Evolutionary conservation across 2,329 filamentous ascomycete genomes (phyloP), one percentile per base, ranked within the genome.

Genomic region (Metarhizium rileyi): DNA sequence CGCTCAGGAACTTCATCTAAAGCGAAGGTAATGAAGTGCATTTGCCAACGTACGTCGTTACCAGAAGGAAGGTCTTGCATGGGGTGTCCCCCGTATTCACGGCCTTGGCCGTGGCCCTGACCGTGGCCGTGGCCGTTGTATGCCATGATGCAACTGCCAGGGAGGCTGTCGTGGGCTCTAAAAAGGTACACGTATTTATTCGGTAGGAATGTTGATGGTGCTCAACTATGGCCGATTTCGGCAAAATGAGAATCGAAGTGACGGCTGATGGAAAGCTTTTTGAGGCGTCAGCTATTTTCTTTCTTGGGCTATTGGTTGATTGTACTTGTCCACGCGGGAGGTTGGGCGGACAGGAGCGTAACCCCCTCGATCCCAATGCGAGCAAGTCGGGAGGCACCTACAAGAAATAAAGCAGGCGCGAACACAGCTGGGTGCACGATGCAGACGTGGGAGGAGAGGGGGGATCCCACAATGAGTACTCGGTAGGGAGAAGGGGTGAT

Each of bases 31-130:
- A 33, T 35, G 23, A 35, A 14, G 25, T 18, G n/a, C n/a, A 10
- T 44, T n/a, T 50, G 25, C 20, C 5, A 52, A 71, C 81, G 72
- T 74, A 87, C 84, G 63, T 72, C 74, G 61, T 72, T 74, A 52
- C 76, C 76, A 52, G 75, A 65, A 53, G 80, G 77, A 30, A 87
- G 72, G 62, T 88, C 83, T 62, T 86, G 81, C 61, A 87, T 67
- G 52, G 74, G 76, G 64, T 87, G 83, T 58, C 61, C 76, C 50
- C 80, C 73, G 57, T 81, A 84, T 50, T 77, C 77, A 56, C 78
- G 73, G 54, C 74, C 73, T 57, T 71, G 66, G 27, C 50, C 47
- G 9, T 49, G 35, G 28, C 28, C 28, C 28, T 30, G 50, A 57
- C 77, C 76, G 63, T 76, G 75, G 68, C 76, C 74, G 61, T 71